Percentiles rank a stretch among this genome's conserved stretches.
These are phyloP conservation scores for Paxillus ammoniavirescens DNA, from an alignment of 768 basidiomycete genomes.

Conservation along the genomic window DNA sequence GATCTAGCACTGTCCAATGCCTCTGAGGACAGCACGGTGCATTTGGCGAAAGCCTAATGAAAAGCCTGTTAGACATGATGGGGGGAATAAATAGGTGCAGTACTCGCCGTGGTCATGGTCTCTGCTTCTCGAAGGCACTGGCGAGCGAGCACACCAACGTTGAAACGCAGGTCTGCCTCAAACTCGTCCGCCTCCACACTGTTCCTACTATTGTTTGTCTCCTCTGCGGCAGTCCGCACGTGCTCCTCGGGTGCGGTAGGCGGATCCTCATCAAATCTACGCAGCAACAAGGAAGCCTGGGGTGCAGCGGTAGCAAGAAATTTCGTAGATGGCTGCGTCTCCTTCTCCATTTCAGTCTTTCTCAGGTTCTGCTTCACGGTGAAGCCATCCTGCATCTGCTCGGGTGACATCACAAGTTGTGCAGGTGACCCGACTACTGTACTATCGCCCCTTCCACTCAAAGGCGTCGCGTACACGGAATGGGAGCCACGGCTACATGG, in stretches of 20 bases:
- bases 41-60: not conserved
- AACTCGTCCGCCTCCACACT: not conserved
- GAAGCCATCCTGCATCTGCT: not conserved
- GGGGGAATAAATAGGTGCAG: not conserved
- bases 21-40: not conserved
- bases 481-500: not conserved
- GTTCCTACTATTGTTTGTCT: not conserved
- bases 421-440: not conserved
- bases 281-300: not conserved
- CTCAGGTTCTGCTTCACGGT: not conserved
- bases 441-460: not conserved
- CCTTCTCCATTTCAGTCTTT: not conserved
- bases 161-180: not conserved
- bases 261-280: not conserved
- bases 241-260: not conserved
- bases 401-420: not conserved
- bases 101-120: not conserved
- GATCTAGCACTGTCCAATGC: not conserved
- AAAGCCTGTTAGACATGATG: not conserved
- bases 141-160: not conserved
- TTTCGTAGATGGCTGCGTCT: too few species aligned
- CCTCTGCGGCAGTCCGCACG: not conserved
- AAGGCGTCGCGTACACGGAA: not conserved
- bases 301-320: not conserved
- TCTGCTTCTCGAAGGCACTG: not conserved